Evolutionary conservation across 202 grass and related monocot species (phyloP).

Genomic region (Bolboschoenoplectus hybrid): DNA sequence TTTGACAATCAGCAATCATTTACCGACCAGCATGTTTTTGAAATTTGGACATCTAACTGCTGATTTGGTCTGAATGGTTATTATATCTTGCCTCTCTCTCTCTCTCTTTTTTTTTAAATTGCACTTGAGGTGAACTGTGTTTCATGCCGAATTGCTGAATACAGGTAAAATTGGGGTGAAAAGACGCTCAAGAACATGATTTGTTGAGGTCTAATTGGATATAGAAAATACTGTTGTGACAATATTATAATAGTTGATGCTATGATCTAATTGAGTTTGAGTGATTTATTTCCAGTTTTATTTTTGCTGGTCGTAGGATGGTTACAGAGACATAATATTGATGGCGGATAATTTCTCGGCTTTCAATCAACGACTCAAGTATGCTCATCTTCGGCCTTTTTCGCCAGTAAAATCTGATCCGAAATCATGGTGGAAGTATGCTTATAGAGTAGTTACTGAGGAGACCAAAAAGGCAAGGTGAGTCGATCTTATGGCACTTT

Average conservation of each 20-base stretch:
- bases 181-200: background rate
- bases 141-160: background rate
- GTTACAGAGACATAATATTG: constrained; percentile 91
- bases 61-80: background rate
- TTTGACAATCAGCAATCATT: background rate
- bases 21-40: background rate
- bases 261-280: background rate
- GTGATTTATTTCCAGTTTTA: constrained; percentile 22
- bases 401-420: constrained; percentile 74
- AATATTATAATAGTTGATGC: background rate
- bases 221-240: background rate
- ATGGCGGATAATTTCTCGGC: constrained; percentile 97
- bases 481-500: constrained; percentile 12
- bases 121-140: background rate
- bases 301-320: constrained; percentile 54
- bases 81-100: too few species aligned
- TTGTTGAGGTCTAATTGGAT: background rate
- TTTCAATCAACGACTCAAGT: constrained; percentile 87
- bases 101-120: background rate
- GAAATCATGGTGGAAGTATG: constrained; percentile 89
- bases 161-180: background rate
- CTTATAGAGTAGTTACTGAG: constrained; percentile 73
- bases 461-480: constrained; percentile 94
- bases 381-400: constrained; percentile 89
- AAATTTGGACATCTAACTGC: background rate